Evolutionary conservation across 371 early-diverging fungal genomes (phyloP).

Genomic region (Apophysomyces sp.): DNA sequence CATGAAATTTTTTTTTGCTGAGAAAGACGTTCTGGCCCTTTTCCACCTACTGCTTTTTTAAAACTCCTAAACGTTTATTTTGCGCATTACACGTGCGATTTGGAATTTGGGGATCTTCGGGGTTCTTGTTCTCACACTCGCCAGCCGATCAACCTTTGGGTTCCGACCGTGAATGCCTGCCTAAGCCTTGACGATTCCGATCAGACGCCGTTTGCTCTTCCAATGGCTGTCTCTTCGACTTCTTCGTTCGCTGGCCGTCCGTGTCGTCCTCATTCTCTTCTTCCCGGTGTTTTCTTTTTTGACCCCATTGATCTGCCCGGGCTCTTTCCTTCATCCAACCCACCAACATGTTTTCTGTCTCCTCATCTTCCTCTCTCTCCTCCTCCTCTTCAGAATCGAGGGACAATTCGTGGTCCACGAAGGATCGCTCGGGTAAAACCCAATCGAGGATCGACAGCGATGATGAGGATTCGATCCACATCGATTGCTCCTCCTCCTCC

Average conservation of each 20-base stretch:
- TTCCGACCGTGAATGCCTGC: background rate
- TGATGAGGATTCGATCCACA: background rate
- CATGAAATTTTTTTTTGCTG: background rate
- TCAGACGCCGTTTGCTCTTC: background rate
- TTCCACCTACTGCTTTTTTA: background rate
- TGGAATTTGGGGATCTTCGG: background rate
- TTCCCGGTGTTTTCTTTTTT: background rate
- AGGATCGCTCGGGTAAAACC: background rate
- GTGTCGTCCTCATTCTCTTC: background rate
- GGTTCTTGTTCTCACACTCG: no score
- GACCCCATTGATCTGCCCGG: background rate
- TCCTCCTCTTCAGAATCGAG: background rate
- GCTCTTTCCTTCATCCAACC: background rate
- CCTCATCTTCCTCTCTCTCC: background rate
- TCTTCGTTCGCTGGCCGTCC: background rate
- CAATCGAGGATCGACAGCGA: background rate
- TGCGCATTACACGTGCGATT: background rate
- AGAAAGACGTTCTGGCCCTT: background rate
- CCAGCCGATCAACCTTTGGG: background rate
- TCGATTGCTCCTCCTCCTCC: background rate
- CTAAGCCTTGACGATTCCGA: background rate
- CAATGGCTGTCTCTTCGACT: background rate
- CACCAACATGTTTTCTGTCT: background rate
- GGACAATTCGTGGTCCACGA: no score
- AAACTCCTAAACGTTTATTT: background rate